A percentile compares a stretch with the other conserved stretches of the same genome.
Evolutionary conservation across 2,329 filamentous ascomycete genomes (phyloP).

Genomic region (Ophiostoma montium): DNA sequence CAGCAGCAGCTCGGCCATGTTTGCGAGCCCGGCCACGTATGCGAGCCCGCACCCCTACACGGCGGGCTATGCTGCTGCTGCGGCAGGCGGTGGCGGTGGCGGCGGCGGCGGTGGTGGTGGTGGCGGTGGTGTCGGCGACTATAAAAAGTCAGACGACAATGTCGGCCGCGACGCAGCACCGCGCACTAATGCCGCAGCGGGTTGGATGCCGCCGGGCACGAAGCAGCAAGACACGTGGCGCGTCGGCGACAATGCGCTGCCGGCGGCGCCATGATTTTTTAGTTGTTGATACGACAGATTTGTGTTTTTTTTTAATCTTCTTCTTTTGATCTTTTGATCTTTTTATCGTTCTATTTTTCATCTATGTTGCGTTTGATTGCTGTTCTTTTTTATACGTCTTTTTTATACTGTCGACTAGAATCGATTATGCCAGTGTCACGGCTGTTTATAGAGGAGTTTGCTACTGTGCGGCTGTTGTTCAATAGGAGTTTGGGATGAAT

Average conservation of each 20-base stretch:
- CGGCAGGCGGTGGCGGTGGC: too few species aligned
- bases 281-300: too few species aligned
- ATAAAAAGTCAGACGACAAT: constrained; percentile 46
- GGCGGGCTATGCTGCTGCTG: constrained; percentile 35
- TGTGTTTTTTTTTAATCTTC: background rate
- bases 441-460: too few species aligned
- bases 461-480: too few species aligned
- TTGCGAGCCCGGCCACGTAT: constrained; percentile 1
- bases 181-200: constrained; percentile 32
- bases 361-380: too few species aligned
- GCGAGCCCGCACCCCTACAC: constrained; percentile 27
- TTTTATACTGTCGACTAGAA: too few species aligned
- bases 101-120: too few species aligned
- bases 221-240: constrained; percentile 78
- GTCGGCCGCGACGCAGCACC: constrained; percentile 23
- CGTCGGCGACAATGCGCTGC: constrained; percentile 21
- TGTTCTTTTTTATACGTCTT: too few species aligned
- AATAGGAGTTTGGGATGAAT: too few species aligned
- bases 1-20: constrained; percentile 18
- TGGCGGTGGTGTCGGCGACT: too few species aligned
- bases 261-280: background rate
- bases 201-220: constrained; percentile 67
- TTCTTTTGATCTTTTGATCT: constrained; percentile 2
- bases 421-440: too few species aligned
- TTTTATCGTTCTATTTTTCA: background rate